Conservation (phyloP, 768 basidiomycete genomes). For the Austroboletus eburneus region DNA sequence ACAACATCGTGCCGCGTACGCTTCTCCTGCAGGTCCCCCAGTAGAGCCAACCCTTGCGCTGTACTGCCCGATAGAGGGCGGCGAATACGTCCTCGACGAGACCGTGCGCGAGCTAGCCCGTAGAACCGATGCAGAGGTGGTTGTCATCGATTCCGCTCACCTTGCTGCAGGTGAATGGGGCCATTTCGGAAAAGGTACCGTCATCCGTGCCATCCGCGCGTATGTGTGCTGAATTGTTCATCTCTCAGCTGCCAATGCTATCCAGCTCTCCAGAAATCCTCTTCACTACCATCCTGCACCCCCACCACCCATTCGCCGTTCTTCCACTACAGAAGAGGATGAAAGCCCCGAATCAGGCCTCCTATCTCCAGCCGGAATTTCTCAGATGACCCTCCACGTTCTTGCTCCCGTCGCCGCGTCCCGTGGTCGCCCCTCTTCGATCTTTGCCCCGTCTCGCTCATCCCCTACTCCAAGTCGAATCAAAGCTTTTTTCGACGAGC, state of each 20-base stretch:
- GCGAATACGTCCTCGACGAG: slow-evolving; percentile 75
- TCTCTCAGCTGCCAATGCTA: slow-evolving; percentile 58
- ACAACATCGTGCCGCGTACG: slow-evolving; percentile 66
- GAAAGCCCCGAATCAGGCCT: slow-evolving; percentile 49
- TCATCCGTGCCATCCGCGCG: neutral
- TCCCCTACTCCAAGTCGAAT: slow-evolving; percentile 49
- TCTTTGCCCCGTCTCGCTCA: slow-evolving; percentile 38
- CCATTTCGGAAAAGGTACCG: slow-evolving; percentile 70
- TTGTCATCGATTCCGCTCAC: slow-evolving; percentile 80
- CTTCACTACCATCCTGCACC: slow-evolving; percentile 54
- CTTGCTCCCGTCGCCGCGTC: slow-evolving; percentile 34
- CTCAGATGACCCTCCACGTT: slow-evolving; percentile 47
- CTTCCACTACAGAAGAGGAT: slow-evolving; percentile 36
- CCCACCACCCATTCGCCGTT: slow-evolving; percentile 26
- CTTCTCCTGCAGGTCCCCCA: slow-evolving; percentile 48
- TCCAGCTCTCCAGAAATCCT: slow-evolving; percentile 71
- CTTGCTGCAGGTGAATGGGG: slow-evolving; percentile 89
- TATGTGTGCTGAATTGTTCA: slow-evolving; percentile 6
- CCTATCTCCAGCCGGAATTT: slow-evolving; percentile 30
- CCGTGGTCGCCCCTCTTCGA: slow-evolving; percentile 32
- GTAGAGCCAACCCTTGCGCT: slow-evolving; percentile 80
- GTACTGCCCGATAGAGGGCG: slow-evolving; percentile 81
- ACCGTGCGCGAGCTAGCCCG: slow-evolving; percentile 77
- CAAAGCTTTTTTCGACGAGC: slow-evolving; percentile 70
- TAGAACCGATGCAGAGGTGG: slow-evolving; percentile 71